Base-by-base conservation (phyloP, 306 rosid genomes). In the Lathyrus tuberosus region DNA sequence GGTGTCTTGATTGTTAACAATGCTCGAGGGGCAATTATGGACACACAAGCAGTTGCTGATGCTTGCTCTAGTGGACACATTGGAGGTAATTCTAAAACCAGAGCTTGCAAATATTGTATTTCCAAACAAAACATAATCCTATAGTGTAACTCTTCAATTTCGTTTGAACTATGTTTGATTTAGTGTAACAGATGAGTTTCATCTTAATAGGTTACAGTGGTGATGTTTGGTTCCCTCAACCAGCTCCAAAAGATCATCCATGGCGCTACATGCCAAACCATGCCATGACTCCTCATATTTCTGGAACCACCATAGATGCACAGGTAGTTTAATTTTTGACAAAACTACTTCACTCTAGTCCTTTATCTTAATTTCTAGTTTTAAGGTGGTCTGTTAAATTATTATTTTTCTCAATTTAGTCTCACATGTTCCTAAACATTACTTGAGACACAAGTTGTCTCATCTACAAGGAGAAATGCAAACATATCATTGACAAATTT, bases 191-290 rank as follows among this genome's bases (percentile, higher is more conserved):
- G 16, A 12, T 38, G 40, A 73, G 31, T 59, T 69, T 64, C 48
- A 13, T 71, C 13, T 74, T 74, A 37, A 37, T 75, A 94, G 98
- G 98, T 52, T 94, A 94, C 71, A 73, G 98, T 64, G 98, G 98
- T 4, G 98, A 94, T 81, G 98, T 94, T 65, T 91, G 99, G 99
- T 28, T 65, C 56, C 96, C 95, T 22, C 99, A 94, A 73, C 99
- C 99, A 49, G 96, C 99, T 69, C 99, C 99, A 8, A 91, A 94
- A 81, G 99, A 94, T 78, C 99, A 94, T 67, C 99, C 99, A 62
- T 94, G 99, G 99, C 99, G 99, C 51, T 79, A 86, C 83, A 94
- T 94, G 98, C 96, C 98, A 17, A 94, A 94, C 78, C 96, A 94
- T 14, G 97, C 99, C 38, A 94, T 94, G 99, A 94, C 99, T 65